phyloP scores from a whole-genome alignment of 2,329 filamentous ascomycete species.

The Cryphonectria naterciae region DNA sequence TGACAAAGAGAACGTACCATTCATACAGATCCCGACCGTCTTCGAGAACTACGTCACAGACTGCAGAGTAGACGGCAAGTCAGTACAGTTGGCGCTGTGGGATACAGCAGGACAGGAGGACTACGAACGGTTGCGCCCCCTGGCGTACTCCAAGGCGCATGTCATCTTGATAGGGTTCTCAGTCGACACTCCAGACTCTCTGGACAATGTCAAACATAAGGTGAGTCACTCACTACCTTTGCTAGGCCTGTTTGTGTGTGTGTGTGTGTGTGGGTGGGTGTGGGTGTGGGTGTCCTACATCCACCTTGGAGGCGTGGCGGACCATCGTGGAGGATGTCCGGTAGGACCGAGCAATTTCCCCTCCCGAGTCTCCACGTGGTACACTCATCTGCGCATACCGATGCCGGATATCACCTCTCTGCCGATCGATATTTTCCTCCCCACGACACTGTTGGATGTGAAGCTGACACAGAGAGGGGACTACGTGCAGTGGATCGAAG shows the following conservation, averaged over 20 bases:
- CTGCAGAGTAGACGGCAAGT: constrained; percentile 96
- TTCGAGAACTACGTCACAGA: constrained; percentile 99
- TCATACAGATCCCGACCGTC: constrained; percentile 82
- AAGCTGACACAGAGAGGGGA: background rate
- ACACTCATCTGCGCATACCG: constrained; percentile 1
- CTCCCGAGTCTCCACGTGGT: constrained; percentile 15
- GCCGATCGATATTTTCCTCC: background rate
- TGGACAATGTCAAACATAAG: constrained; percentile 99
- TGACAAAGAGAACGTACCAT: constrained; percentile 15
- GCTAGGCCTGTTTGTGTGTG: background rate
- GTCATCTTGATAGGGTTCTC: constrained; percentile 96
- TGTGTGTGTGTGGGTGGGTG: constrained; percentile 3
- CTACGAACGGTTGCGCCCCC: constrained; percentile 90
- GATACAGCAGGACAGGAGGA: constrained; percentile 99
- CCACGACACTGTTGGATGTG: background rate
- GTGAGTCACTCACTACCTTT: constrained; percentile 47
- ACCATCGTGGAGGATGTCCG: background rate
- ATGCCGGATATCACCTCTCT: constrained; percentile 8
- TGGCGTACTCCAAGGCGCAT: constrained; percentile 96
- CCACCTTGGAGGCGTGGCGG: background rate
- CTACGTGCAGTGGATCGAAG: constrained; percentile 81
- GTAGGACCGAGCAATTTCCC: constrained; percentile 21
- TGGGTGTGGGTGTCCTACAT: background rate
- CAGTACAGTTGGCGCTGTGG: constrained; percentile 97
- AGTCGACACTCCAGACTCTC: constrained; percentile 90